phyloP scores from a whole-genome alignment of 2,329 filamentous ascomycete genomes.

The Orbilia ellipsospora region DNA sequence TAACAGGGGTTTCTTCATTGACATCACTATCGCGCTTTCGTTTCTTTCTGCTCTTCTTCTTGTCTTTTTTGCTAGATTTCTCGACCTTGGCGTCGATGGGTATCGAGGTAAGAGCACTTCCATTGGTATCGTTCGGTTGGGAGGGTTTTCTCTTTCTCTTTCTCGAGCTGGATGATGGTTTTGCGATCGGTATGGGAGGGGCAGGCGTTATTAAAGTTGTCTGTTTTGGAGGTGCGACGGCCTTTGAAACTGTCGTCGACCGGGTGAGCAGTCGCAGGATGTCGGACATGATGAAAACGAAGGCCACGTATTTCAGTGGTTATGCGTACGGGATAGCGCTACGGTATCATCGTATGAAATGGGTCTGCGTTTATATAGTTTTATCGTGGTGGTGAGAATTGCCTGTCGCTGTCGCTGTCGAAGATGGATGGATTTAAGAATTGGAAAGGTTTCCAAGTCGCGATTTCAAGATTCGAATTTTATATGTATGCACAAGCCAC shows the following conservation, averaged over 20 bases:
- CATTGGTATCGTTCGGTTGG: constrained; percentile 3
- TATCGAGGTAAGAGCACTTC: neutral
- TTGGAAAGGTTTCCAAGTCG: too few relatives aligned
- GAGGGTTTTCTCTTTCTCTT: constrained; percentile 47
- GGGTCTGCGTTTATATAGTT: too few relatives aligned
- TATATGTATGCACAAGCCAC: too few relatives aligned
- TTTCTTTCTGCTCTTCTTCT: constrained; percentile 37
- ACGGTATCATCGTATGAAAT: constrained; percentile 11
- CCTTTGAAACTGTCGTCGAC: constrained; percentile 57
- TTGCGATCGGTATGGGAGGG: constrained; percentile 11
- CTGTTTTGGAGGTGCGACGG: constrained; percentile 34
- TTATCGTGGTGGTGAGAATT: too few relatives aligned
- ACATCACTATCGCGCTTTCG: constrained; percentile 38
- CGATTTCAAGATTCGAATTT: too few relatives aligned
- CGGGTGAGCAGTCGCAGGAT: constrained; percentile 58
- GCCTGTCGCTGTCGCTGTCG: neutral
- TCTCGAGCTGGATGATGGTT: constrained; percentile 16
- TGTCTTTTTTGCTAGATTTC: constrained; percentile 8
- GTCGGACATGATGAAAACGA: constrained; percentile 55
- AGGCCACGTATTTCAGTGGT: neutral
- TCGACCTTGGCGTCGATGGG: constrained; percentile 2
- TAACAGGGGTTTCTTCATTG: constrained; percentile 59
- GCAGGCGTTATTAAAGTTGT: constrained; percentile 5
- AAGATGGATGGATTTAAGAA: neutral
- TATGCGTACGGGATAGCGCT: neutral